Conservation (phyloP, 2,329 filamentous ascomycete species). For the Zymoseptoria ardabiliae region DNA sequence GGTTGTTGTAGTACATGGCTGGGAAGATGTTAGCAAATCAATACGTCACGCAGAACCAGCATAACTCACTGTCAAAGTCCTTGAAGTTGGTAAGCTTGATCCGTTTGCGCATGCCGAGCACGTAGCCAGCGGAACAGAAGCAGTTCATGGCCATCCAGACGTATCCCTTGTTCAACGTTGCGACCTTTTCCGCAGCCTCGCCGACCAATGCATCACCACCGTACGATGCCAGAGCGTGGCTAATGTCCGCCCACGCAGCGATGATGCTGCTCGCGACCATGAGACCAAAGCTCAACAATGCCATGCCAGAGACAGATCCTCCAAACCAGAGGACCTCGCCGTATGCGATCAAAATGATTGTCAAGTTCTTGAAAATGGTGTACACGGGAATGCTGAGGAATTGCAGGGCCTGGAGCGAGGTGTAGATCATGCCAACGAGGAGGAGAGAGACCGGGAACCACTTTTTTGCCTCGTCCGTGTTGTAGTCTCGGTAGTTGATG, state of each 20-base stretch:
- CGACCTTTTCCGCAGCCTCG: conserved; percentile 63
- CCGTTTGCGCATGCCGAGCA: conserved; percentile 91
- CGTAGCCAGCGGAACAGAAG: conserved; percentile 82
- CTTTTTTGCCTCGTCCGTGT: conserved; percentile 80
- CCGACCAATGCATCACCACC: conserved; percentile 37
- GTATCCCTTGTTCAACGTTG: conserved; percentile 88
- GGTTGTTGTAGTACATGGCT: conserved; percentile 99
- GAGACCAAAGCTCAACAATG: conserved; percentile 86
- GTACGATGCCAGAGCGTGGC: conserved; percentile 63
- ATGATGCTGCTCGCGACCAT: conserved; percentile 95
- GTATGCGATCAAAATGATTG: conserved; percentile 96
- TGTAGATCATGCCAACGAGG: conserved; percentile 98
- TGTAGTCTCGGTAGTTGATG: conserved; percentile 80
- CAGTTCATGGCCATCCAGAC: conserved; percentile 98
- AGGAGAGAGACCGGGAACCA: conserved; percentile 97
- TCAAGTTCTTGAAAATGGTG: conserved; percentile 99
- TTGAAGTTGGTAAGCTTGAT: conserved; percentile 99
- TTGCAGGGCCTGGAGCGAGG: conserved; percentile 88
- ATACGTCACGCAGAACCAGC: too few relatives aligned
- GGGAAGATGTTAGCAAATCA: conserved; percentile 4
- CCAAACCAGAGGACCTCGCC: conserved; percentile 98
- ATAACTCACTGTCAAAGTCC: conserved; percentile 97
- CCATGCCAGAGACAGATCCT: conserved; percentile 77
- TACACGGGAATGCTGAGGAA: conserved; percentile 97
- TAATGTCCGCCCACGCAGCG: conserved; percentile 95